Percentiles rank a stretch among this genome's conserved stretches.
Conservation (phyloP, 1,139 yeast genomes). For the Geotrichum citri-aurantii region DNA sequence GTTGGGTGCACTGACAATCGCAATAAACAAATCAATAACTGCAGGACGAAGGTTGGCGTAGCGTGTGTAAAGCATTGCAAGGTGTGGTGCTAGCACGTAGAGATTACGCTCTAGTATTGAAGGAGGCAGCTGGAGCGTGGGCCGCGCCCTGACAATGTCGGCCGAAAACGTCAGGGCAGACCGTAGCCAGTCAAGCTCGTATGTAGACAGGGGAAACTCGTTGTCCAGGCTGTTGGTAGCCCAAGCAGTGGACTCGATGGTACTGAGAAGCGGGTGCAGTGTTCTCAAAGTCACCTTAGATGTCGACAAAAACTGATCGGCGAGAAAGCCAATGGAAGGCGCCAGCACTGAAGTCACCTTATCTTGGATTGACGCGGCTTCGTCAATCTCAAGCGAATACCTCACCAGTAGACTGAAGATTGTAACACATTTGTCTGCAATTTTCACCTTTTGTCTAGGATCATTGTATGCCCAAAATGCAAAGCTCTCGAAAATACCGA, state of each 20-base stretch:
- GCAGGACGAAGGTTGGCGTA: constrained; percentile 46
- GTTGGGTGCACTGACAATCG: constrained; percentile 52
- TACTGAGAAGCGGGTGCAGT: constrained; percentile 49
- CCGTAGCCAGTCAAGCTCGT: constrained; percentile 33
- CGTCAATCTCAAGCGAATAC: constrained; percentile 55
- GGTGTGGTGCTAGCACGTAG: constrained; percentile 49
- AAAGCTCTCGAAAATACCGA: constrained; percentile 70
- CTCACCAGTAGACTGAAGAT: constrained; percentile 53
- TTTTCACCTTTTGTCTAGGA: constrained; percentile 52
- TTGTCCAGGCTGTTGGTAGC: constrained; percentile 40
- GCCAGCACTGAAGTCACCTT: constrained; percentile 50
- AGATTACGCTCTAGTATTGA: constrained; percentile 61
- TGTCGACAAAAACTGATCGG: constrained; percentile 53
- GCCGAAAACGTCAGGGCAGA: constrained; percentile 42
- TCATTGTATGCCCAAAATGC: constrained; percentile 60
- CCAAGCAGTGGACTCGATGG: constrained; percentile 46
- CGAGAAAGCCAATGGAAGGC: constrained; percentile 46
- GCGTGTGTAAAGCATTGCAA: constrained; percentile 56
- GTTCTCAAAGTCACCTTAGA: constrained; percentile 51
- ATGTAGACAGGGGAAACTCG: constrained; percentile 35
- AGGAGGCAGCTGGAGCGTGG: constrained; percentile 44
- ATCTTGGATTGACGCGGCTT: constrained; percentile 36
- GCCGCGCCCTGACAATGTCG: constrained; percentile 50
- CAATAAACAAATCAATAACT: constrained; percentile 54
- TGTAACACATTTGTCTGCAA: constrained; percentile 54